Evolutionary conservation across 2,329 filamentous ascomycete species (phyloP).

Genomic region (Dryadomyces quercivorus): DNA sequence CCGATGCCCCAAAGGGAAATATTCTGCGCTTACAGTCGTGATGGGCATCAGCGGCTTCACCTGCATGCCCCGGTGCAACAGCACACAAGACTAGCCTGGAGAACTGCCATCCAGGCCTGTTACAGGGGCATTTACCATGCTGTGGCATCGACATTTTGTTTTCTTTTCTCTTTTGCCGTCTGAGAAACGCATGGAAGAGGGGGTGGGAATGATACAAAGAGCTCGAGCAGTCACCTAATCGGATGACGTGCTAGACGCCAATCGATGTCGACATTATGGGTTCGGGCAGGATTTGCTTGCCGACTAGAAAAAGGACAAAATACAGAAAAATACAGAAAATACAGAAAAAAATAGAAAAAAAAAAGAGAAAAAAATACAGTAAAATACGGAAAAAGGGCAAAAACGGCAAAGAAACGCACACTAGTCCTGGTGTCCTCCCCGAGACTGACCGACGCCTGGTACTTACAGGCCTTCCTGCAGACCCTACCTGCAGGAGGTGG

Average conservation of each 20-base stretch:
- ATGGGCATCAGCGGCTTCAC: no score
- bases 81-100: no score
- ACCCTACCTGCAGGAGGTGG: no score
- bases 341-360: not conserved
- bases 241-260: constrained; percentile 1
- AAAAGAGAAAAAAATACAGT: not conserved
- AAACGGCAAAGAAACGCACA: no score
- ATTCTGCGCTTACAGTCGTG: no score
- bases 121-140: not conserved
- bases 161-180: not conserved
- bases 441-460: not conserved
- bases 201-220: not conserved
- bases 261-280: constrained; percentile 1
- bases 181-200: not conserved
- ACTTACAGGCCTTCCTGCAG: no score
- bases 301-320: not conserved
- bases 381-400: not conserved
- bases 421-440: not conserved
- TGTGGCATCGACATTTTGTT: not conserved
- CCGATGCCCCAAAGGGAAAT: no score
- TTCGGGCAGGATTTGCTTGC: not conserved
- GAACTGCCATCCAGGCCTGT: no score
- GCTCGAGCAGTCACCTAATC: not conserved
- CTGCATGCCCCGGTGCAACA: no score
- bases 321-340: not conserved